Evolutionary conservation across 2,329 filamentous ascomycete species (phyloP), one percentile per base, ranked within the genome.

Genomic region (Calonectria crousiana): DNA sequence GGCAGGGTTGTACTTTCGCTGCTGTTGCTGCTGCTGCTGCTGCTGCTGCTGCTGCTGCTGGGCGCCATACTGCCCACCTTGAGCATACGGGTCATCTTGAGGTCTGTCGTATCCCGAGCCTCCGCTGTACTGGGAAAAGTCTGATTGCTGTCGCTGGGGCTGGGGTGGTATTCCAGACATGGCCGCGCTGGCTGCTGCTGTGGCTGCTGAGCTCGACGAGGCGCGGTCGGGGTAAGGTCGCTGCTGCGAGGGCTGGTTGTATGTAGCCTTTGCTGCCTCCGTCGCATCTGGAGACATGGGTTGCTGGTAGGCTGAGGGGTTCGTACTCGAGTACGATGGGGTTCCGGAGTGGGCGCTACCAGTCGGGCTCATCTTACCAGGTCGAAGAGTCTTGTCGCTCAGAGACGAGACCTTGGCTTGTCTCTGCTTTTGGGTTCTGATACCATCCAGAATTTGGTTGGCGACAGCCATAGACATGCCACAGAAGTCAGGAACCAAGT

Each of bases 381-480:
- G 78, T 69, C 95, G 90, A 74, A 96, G 86, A 3, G 93, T 95
- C 81, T 91, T 90, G 65, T 92, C 91, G 74, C 89, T 91, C 84
- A 96, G 88, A 56, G 86, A 90, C 1, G 88, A 86, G 0, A 85
- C 86, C 83, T 92, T 90, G 67, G 88, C 88, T 85, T 94, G 89
- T 65, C 88, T 85, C 73, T 92, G 92, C 86, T 96, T 97, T 74
- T 94, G 93, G 65, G 92, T 92, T 81, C 95, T 92, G 79, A 98
- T 94, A 65, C 96, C 95, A 77, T 95, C 93, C 69, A 98, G 85
- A 77, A 99, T 98, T 82, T 97, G 93, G 84, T 98, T 98, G 53
- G 97, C 97, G 47, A 95, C 94, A 72, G 97, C 94, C 97, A 98
- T 98, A 34, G 95, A 97, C 95, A 99, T 99, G 79, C 97, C 97